Evolutionary conservation across 2,329 filamentous ascomycete genomes (phyloP).

Genomic region (Alternaria brassicae): DNA sequence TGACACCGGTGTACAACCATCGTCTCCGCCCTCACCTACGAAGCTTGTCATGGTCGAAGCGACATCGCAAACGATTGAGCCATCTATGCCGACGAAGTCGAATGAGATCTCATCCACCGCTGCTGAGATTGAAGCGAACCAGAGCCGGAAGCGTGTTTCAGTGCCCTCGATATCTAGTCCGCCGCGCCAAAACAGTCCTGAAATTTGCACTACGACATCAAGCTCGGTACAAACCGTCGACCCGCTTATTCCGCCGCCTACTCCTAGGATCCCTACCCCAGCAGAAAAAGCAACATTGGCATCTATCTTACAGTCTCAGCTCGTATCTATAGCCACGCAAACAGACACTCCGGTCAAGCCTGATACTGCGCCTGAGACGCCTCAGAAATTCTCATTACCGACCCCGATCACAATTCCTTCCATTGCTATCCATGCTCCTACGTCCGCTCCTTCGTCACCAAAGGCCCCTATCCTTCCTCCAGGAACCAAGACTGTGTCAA

Average conservation of each 20-base stretch:
- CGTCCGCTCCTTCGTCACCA: constrained; percentile 78
- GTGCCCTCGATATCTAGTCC: constrained; percentile 38
- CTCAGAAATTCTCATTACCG: constrained; percentile 43
- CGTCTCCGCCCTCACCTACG: constrained; percentile 78
- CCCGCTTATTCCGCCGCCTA: constrained; percentile 70
- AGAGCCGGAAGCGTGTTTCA: constrained; percentile 71
- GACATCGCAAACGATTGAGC: constrained; percentile 31
- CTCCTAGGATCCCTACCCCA: constrained; percentile 61
- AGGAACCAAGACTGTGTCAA: constrained; percentile 79
- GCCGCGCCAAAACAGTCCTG: constrained; percentile 20
- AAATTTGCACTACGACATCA: constrained; percentile 64
- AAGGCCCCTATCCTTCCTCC: constrained; percentile 79
- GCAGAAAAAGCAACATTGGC: constrained; percentile 52
- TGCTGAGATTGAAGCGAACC: constrained; percentile 72
- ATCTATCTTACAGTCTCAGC: constrained; percentile 48
- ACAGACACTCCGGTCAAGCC: constrained; percentile 53
- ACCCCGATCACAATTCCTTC: constrained; percentile 70
- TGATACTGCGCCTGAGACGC: constrained; percentile 36
- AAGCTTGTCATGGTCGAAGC: constrained; percentile 36
- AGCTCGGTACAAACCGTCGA: constrained; percentile 68
- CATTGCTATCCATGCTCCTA: constrained; percentile 90
- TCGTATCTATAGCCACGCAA: constrained; percentile 68
- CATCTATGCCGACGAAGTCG: constrained; percentile 29
- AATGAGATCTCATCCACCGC: constrained; percentile 26
- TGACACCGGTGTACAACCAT: constrained; percentile 82